phyloP scores from a whole-genome alignment of 306 rosid genomes.

The Pyrus pyrifolia region DNA sequence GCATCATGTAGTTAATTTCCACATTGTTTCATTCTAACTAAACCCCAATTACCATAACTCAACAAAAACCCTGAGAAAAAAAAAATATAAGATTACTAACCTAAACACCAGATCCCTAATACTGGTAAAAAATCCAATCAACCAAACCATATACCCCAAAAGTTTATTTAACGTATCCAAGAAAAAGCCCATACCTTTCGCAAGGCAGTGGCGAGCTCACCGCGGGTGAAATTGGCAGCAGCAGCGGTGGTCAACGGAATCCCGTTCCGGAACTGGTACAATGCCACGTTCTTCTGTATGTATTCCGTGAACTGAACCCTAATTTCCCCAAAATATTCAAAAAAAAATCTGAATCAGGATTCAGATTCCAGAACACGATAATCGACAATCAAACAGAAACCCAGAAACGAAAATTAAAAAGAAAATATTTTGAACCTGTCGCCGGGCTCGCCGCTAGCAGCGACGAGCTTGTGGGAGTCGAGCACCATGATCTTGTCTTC shows the following conservation, averaged over 20 bases:
- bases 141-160: neutral
- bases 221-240: conserved; percentile 73
- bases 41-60: neutral
- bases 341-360: neutral
- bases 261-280: conserved; percentile 74
- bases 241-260: conserved; percentile 75
- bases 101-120: neutral
- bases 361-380: neutral
- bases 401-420: neutral
- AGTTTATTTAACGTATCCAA: neutral
- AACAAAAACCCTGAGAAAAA: neutral
- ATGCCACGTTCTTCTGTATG: conserved; percentile 64
- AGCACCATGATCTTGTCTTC: conserved; percentile 99
- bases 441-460: conserved; percentile 95
- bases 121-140: neutral
- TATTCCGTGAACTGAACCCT: conserved; percentile 86
- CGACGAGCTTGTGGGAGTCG: conserved; percentile 93
- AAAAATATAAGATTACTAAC: neutral
- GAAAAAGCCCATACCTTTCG: conserved; percentile 45
- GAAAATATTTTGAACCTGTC: conserved; percentile 45
- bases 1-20: neutral
- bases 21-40: neutral
- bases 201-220: conserved; percentile 78
- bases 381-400: conserved; percentile 11
- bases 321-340: neutral